Evolutionary conservation across 805 yeast genomes (phyloP).

Genomic region (Ogataea polymorpha): DNA sequence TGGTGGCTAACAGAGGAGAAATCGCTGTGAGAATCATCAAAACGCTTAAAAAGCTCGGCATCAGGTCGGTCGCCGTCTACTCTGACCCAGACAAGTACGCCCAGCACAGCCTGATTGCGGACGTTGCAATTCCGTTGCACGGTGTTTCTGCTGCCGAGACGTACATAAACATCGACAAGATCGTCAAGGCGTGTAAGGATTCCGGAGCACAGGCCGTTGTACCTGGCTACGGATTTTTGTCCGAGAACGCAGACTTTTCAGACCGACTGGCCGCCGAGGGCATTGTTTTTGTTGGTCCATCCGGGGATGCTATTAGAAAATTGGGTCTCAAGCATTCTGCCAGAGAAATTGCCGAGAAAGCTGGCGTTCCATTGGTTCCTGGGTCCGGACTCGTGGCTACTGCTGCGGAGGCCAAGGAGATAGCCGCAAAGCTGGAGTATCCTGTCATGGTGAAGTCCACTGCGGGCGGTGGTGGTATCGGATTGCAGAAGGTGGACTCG

Average conservation of each 20-base stretch:
- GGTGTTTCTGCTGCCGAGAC: conserved; percentile 91
- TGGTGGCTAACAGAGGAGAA: conserved; percentile 97
- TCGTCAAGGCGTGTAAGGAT: conserved; percentile 77
- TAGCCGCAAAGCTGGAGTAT: conserved; percentile 73
- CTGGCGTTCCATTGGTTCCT: conserved; percentile 97
- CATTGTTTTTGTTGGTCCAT: conserved; percentile 92
- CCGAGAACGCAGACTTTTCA: conserved; percentile 95
- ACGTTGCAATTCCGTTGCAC: conserved; percentile 71
- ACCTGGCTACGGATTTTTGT: conserved; percentile 95
- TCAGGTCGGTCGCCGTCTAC: conserved; percentile 81
- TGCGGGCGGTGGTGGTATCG: conserved; percentile 99
- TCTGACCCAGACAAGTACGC: conserved; percentile 90
- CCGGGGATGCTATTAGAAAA: conserved; percentile 87
- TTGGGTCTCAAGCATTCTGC: conserved; percentile 96
- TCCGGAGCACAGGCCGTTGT: conserved; percentile 92
- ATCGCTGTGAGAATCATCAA: conserved; percentile 92
- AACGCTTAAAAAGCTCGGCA: conserved; percentile 77
- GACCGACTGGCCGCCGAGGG: conserved; percentile 82
- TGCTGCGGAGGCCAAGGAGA: conserved; percentile 68
- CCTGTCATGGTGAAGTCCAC: conserved; percentile 97
- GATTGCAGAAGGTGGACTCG: conserved; percentile 87
- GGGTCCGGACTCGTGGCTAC: conserved; percentile 81
- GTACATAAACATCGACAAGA: conserved; percentile 80
- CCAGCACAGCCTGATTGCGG: conserved; percentile 81
- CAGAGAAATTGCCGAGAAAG: conserved; percentile 83